phyloP scores from a whole-genome alignment of 176 grass and related monocot species.

The Areca catechu region DNA sequence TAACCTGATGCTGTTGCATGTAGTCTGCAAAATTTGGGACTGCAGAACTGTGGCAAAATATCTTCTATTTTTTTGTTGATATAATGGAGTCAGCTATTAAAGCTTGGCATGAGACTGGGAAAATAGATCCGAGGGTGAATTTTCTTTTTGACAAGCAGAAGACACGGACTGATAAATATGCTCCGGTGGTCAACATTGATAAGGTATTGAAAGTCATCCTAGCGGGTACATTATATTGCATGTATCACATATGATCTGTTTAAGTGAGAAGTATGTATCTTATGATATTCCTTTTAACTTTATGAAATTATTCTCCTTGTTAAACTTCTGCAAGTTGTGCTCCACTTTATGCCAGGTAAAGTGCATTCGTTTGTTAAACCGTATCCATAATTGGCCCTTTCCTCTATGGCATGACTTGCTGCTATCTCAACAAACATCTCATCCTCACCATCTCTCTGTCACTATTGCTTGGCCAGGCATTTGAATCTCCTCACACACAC shows the following conservation, averaged over 20 bases:
- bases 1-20: constrained; percentile 13
- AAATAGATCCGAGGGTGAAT: constrained; percentile 54
- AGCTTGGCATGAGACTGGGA: constrained; percentile 76
- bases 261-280: too few relatives aligned
- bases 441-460: not conserved
- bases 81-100: constrained; percentile 74
- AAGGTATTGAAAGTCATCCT: constrained; percentile 36
- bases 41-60: constrained; percentile 28
- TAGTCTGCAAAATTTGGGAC: constrained; percentile 57
- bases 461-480: constrained; percentile 42
- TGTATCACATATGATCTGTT: too few relatives aligned
- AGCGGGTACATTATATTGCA: constrained; percentile 4
- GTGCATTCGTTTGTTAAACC: too few relatives aligned
- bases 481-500: constrained; percentile 90
- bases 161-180: constrained; percentile 55
- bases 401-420: too few relatives aligned
- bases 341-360: too few relatives aligned
- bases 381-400: too few relatives aligned
- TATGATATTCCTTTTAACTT: too few relatives aligned
- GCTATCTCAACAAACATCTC: too few relatives aligned
- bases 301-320: too few relatives aligned
- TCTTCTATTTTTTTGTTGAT: constrained; percentile 57
- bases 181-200: constrained; percentile 73
- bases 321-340: too few relatives aligned
- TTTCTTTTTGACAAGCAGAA: constrained; percentile 86